A percentile compares a stretch with the other conserved stretches of the same genome.
phyloP scores from a whole-genome alignment of 2,329 filamentous ascomycete species.

The Diaporthe helianthi region DNA sequence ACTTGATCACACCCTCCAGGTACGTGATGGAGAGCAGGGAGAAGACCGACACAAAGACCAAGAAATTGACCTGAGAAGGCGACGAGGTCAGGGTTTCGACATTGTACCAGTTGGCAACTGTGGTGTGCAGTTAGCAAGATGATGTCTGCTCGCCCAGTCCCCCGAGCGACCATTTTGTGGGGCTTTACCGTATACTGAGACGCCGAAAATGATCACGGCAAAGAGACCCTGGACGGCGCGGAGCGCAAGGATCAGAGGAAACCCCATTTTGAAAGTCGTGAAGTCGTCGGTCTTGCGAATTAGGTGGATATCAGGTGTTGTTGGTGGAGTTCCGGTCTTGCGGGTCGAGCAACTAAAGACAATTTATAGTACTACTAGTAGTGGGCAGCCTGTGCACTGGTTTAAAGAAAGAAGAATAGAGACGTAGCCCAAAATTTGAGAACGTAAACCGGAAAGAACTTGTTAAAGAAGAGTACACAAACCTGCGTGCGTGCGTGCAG shows the following conservation, averaged over 20 bases:
- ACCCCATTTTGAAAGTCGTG: constrained; percentile 47
- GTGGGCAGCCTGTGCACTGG: constrained; percentile 40
- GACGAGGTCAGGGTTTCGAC: constrained; percentile 59
- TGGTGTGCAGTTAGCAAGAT: constrained; percentile 35
- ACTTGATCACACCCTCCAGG: constrained; percentile 58
- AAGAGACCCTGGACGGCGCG: constrained; percentile 55
- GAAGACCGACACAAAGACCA: constrained; percentile 61
- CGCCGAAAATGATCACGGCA: constrained; percentile 53
- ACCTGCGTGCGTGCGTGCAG: constrained; percentile 23
- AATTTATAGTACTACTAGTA: constrained; percentile 36
- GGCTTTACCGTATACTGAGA: constrained; percentile 58
- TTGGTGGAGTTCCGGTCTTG: constrained; percentile 33
- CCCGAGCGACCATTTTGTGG: not conserved
- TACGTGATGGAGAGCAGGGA: constrained; percentile 62
- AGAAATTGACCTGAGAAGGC: constrained; percentile 64
- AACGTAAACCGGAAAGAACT: constrained; percentile 32
- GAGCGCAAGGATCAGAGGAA: constrained; percentile 50
- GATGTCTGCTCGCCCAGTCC: not conserved
- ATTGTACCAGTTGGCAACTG: constrained; percentile 68
- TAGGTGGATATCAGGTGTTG: constrained; percentile 32
- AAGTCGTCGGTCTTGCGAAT: constrained; percentile 21
- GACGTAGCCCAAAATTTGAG: constrained; percentile 34
- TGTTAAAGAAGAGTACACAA: constrained; percentile 29
- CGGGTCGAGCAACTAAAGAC: constrained; percentile 35
- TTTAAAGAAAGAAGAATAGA: constrained; percentile 35